Percentiles rank a stretch among this genome's conserved stretches.
These are phyloP conservation scores for Wickerhamiella parazyma DNA, from an alignment of 805 yeast genomes.

Conservation along the genomic window DNA sequence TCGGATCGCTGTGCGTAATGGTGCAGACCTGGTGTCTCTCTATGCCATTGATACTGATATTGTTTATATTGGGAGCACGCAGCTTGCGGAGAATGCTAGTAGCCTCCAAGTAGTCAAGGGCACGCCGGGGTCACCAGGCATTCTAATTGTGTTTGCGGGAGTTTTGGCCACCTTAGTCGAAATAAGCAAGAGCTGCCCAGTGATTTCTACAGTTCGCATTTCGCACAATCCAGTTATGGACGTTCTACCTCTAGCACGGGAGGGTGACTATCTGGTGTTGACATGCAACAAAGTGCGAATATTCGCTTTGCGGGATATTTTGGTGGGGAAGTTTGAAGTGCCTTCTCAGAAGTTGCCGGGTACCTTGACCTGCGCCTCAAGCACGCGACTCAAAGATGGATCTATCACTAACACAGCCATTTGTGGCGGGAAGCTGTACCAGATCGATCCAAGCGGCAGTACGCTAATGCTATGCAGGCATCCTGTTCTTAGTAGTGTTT, in stretches of 20 bases:
- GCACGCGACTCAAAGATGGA: slow-evolving; percentile 2
- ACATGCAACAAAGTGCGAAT: background rate
- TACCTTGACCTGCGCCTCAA: background rate
- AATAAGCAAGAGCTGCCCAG: slow-evolving; percentile 3
- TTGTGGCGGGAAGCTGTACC: slow-evolving; percentile 1
- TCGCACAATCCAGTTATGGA: background rate
- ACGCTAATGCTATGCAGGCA: background rate
- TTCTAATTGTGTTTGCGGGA: background rate
- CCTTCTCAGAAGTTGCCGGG: background rate
- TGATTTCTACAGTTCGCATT: slow-evolving; percentile 2
- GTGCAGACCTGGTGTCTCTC: background rate
- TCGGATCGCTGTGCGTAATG: background rate
- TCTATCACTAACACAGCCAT: background rate
- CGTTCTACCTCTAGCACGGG: background rate
- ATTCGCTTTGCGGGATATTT: background rate
- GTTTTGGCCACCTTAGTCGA: background rate
- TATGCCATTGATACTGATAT: background rate
- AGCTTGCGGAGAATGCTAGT: background rate
- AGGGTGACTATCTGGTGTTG: slow-evolving; percentile 3
- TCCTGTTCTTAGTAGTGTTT: background rate
- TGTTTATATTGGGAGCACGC: background rate
- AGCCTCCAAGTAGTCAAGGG: background rate
- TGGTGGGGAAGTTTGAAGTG: background rate
- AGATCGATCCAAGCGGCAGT: background rate
- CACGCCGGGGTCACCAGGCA: background rate